These are phyloP conservation scores for Chalaropsis thielavioides DNA, from an alignment of 2,329 filamentous ascomycete species.

Conservation along the genomic window DNA sequence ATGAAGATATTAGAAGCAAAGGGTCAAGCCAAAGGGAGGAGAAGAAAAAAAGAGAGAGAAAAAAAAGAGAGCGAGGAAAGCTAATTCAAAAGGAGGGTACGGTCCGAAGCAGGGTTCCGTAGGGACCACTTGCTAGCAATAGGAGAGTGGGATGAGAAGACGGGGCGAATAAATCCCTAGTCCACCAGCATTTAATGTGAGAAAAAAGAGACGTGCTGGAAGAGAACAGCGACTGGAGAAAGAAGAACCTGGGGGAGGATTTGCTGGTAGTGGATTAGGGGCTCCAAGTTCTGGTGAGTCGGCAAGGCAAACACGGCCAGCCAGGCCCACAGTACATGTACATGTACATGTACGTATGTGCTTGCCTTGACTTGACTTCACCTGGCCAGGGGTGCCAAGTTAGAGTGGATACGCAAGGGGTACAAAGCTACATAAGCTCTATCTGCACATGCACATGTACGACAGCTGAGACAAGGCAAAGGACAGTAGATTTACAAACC, in stretches of 20 bases:
- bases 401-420: slow-evolving; percentile 1
- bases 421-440: background rate
- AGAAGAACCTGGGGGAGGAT: background rate
- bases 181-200: too few species aligned
- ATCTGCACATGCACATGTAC: background rate
- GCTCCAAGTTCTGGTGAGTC: background rate
- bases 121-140: background rate
- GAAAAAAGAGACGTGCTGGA: too few species aligned
- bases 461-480: background rate
- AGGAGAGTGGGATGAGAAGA: background rate
- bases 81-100: background rate
- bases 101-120: background rate
- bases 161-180: background rate
- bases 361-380: background rate
- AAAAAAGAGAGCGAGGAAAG: background rate
- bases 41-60: background rate
- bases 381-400: background rate
- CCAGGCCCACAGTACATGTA: background rate
- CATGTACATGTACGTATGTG: too few species aligned
- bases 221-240: background rate
- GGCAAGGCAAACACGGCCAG: background rate
- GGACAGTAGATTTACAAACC: background rate
- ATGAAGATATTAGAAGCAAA: slow-evolving; percentile 7
- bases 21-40: background rate
- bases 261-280: background rate